Evolutionary conservation across 225 moss, liverwort and hornwort genomes (phyloP).

Genomic region (Physcomitrium patens): DNA sequence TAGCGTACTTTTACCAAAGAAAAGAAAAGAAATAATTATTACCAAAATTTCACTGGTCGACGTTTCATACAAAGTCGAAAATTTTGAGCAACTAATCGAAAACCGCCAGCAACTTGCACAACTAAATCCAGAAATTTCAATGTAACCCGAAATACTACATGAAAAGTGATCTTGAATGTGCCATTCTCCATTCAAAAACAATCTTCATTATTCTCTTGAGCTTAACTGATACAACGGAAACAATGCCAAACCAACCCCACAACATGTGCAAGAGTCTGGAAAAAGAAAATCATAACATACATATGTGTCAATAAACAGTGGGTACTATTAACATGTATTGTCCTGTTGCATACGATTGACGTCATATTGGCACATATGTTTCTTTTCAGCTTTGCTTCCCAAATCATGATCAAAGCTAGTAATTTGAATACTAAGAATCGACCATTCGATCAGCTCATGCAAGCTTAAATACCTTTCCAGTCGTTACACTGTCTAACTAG

Average conservation of each 20-base stretch:
- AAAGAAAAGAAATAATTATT: conserved; percentile 26
- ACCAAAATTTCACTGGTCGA: conserved; percentile 96
- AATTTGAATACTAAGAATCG: conserved; percentile 37
- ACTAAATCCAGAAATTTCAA: neutral
- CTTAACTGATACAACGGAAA: no score
- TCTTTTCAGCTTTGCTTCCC: conserved; percentile 44
- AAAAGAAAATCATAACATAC: neutral
- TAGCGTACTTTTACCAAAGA: no score
- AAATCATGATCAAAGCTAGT: conserved; percentile 27
- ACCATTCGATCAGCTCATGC: neutral
- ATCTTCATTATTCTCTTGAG: no score
- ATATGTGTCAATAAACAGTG: neutral
- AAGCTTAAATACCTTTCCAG: neutral
- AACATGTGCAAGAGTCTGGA: neutral
- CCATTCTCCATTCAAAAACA: neutral
- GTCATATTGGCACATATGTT: conserved; percentile 87
- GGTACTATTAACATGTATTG: conserved; percentile 65
- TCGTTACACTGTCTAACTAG: no score
- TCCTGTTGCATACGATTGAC: conserved; percentile 75
- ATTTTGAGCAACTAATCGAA: conserved; percentile 88
- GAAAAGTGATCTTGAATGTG: conserved; percentile 13
- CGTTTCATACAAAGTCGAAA: conserved; percentile 73
- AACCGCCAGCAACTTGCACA: conserved; percentile 85
- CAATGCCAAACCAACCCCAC: no score
- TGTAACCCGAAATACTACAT: neutral